A percentile compares a stretch with the other conserved stretches of the same genome.
Evolutionary conservation across 2,329 filamentous ascomycete species (phyloP).

Genomic region (Boeremia lycopersici): DNA sequence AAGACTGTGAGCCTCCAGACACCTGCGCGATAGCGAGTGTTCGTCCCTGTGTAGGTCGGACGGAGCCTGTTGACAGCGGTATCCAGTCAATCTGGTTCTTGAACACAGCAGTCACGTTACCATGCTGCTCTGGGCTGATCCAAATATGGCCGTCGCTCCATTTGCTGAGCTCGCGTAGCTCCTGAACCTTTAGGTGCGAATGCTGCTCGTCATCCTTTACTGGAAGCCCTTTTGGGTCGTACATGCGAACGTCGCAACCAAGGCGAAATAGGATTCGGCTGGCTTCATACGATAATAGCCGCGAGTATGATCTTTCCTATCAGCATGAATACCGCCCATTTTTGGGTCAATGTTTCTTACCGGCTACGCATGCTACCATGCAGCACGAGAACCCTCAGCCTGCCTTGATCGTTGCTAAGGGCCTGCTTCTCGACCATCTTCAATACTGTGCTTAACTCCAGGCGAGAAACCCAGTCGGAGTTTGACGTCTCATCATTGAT

Average conservation of each 20-base stretch:
- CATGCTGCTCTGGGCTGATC: slow-evolving; percentile 71
- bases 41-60: slow-evolving; percentile 69
- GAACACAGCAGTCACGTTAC: slow-evolving; percentile 65
- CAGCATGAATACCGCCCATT: not conserved
- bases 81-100: slow-evolving; percentile 77
- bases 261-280: slow-evolving; percentile 66
- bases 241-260: slow-evolving; percentile 70
- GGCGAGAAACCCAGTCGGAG: slow-evolving; percentile 61
- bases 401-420: slow-evolving; percentile 38
- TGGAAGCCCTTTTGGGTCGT: slow-evolving; percentile 63
- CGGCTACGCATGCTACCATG: slow-evolving; percentile 63
- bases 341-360: slow-evolving; percentile 33
- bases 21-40: slow-evolving; percentile 68
- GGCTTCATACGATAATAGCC: slow-evolving; percentile 65
- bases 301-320: slow-evolving; percentile 61
- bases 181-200: slow-evolving; percentile 65
- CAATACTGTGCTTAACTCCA: slow-evolving; percentile 62
- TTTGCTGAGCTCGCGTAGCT: slow-evolving; percentile 63
- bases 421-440: slow-evolving; percentile 59
- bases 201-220: slow-evolving; percentile 68
- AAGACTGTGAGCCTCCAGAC: slow-evolving; percentile 68
- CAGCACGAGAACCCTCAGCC: slow-evolving; percentile 64
- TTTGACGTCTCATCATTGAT: slow-evolving; percentile 46
- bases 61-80: slow-evolving; percentile 63
- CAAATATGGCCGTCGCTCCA: slow-evolving; percentile 73